These are phyloP conservation scores for Chrysochromulina parva DNA, from an alignment of 78 protist genomes.

Conservation along the genomic window DNA sequence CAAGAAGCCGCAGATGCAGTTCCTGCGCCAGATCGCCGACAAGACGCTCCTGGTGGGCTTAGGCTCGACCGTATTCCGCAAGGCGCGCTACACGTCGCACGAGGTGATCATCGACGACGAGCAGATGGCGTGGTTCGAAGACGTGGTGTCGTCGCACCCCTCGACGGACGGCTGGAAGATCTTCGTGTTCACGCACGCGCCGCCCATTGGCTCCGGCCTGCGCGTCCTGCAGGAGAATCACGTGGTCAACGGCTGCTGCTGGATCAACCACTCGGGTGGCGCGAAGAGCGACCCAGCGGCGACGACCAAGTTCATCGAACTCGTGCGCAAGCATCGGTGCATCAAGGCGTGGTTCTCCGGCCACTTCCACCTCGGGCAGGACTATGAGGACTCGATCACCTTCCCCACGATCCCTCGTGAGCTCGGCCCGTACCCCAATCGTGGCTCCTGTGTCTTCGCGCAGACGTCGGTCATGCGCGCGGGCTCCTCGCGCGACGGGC, in stretches of 20 bases:
- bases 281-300: too few species aligned
- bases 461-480: constrained; percentile 1
- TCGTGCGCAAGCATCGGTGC: constrained; percentile 21
- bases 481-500: neutral
- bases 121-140: constrained; percentile 40
- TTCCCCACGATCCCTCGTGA: constrained; percentile 26
- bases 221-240: constrained; percentile 32
- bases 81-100: constrained; percentile 10
- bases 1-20: neutral
- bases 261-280: constrained; percentile 39
- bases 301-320: constrained; percentile 13
- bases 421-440: constrained; percentile 36
- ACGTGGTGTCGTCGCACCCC: neutral
- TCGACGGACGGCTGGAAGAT: constrained; percentile 33
- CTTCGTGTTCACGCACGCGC: constrained; percentile 41
- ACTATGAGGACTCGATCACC: constrained; percentile 42
- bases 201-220: constrained; percentile 34
- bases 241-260: constrained; percentile 39
- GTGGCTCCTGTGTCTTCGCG: constrained; percentile 39
- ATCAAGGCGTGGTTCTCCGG: constrained; percentile 13
- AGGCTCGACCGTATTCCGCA: neutral
- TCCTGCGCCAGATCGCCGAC: neutral
- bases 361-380: constrained; percentile 30
- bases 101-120: constrained; percentile 34
- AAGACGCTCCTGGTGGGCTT: constrained; percentile 33